A percentile compares a stretch with the other conserved stretches of the same genome.
Evolutionary conservation across 257 asterid species (phyloP).

Genomic region (Thymus quinquecostatus): DNA sequence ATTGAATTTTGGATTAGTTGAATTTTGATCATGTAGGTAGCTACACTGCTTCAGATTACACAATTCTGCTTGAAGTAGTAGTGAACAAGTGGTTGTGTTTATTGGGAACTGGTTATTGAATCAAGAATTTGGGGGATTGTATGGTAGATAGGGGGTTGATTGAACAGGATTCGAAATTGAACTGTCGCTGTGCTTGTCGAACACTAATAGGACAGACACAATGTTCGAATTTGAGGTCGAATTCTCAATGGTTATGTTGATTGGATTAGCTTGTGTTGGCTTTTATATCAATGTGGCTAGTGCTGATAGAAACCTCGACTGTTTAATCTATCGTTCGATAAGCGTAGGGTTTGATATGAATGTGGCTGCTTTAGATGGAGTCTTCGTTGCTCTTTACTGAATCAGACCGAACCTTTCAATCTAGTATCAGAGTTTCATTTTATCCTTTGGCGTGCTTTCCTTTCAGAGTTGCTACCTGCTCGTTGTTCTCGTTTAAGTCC

Average conservation of each 20-base stretch:
- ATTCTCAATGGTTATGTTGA: background rate
- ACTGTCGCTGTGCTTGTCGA: background rate
- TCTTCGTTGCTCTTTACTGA: background rate
- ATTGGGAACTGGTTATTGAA: background rate
- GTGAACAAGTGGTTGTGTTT: background rate
- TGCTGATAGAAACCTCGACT: background rate
- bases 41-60: slow-evolving; percentile 5
- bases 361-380: background rate
- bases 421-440: background rate
- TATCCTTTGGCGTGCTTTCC: background rate
- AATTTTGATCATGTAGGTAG: background rate
- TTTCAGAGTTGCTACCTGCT: background rate
- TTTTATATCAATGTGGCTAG: background rate
- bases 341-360: background rate
- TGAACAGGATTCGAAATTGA: background rate
- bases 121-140: background rate
- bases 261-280: background rate
- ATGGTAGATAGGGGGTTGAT: background rate
- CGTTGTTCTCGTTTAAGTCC: slow-evolving; percentile 25
- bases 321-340: background rate
- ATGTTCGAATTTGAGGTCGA: background rate
- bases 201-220: background rate
- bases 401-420: background rate
- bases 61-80: background rate
- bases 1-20: background rate